These are phyloP conservation scores for Phytophthora constricta DNA, from an alignment of 352 stramenopile species.

Conservation along the genomic window DNA sequence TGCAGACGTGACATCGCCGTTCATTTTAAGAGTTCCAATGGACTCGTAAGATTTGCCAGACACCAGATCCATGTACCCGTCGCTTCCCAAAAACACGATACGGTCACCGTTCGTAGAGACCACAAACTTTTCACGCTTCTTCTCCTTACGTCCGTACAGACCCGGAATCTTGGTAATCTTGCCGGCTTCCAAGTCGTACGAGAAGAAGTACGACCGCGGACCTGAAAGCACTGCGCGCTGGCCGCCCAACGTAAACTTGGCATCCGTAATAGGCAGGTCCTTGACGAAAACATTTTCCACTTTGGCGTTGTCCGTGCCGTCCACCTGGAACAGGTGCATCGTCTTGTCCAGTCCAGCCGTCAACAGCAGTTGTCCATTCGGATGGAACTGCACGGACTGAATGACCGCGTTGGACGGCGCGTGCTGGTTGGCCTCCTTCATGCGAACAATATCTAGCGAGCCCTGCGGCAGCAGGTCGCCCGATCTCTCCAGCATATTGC, in stretches of 20 bases:
- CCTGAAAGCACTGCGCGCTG: slow-evolving; percentile 92
- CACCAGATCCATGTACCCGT: slow-evolving; percentile 95
- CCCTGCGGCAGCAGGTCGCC: slow-evolving; percentile 66
- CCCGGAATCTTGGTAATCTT: slow-evolving; percentile 92
- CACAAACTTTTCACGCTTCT: slow-evolving; percentile 91
- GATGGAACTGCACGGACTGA: slow-evolving; percentile 90
- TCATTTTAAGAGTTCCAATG: slow-evolving; percentile 97
- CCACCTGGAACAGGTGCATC: slow-evolving; percentile 93
- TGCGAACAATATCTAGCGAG: slow-evolving; percentile 69
- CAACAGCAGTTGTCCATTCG: slow-evolving; percentile 87
- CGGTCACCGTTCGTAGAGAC: slow-evolving; percentile 88
- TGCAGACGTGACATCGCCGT: slow-evolving; percentile 90
- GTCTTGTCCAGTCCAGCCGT: slow-evolving; percentile 93
- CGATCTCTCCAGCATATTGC: slow-evolving; percentile 59
- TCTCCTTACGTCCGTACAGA: slow-evolving; percentile 91
- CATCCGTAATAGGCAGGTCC: slow-evolving; percentile 89
- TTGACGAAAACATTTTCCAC: slow-evolving; percentile 91
- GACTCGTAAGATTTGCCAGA: slow-evolving; percentile 93
- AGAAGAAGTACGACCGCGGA: slow-evolving; percentile 96
- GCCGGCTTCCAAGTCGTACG: slow-evolving; percentile 95
- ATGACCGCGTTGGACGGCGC: slow-evolving; percentile 85
- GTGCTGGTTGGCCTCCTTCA: slow-evolving; percentile 94
- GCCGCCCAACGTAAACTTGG: slow-evolving; percentile 84
- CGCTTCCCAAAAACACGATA: slow-evolving; percentile 95
- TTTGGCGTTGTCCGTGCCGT: slow-evolving; percentile 89